These are phyloP conservation scores for Pisolithus tinctorius DNA, from an alignment of 768 basidiomycete species.

Conservation along the genomic window DNA sequence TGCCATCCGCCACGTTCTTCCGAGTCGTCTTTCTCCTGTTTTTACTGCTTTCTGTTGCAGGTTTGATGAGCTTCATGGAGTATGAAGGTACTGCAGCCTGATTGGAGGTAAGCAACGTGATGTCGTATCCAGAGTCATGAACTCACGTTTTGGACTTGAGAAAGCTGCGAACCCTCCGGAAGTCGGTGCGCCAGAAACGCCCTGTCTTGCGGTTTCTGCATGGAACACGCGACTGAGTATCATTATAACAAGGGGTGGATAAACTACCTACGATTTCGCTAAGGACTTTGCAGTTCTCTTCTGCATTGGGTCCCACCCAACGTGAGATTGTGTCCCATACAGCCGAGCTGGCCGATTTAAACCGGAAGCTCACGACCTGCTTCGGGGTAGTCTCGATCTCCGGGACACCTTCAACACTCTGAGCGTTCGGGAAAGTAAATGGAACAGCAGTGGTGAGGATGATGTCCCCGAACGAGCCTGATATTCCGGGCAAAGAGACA, in stretches of 20 bases:
- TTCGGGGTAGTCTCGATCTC: conserved; percentile 7
- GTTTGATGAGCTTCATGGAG: conserved; percentile 53
- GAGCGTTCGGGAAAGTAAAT: conserved; percentile 25
- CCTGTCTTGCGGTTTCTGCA: conserved; percentile 37
- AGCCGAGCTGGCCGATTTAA: conserved; percentile 40
- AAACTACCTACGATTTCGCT: conserved; percentile 35
- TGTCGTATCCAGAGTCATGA: background rate
- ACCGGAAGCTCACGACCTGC: conserved; percentile 39
- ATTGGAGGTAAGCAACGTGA: background rate
- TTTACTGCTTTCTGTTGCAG: conserved; percentile 32
- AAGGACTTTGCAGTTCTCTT: conserved; percentile 41
- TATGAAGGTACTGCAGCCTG: conserved; percentile 43
- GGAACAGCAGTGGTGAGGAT: conserved; percentile 41
- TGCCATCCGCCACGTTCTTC: conserved; percentile 23
- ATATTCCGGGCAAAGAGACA: conserved; percentile 9
- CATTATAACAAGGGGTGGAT: background rate
- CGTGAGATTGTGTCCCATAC: conserved; percentile 54
- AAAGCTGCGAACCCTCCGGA: conserved; percentile 46
- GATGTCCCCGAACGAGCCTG: conserved; percentile 24
- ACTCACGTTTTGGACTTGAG: conserved; percentile 55
- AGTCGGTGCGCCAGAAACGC: conserved; percentile 54
- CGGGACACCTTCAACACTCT: conserved; percentile 6
- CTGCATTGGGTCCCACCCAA: conserved; percentile 56
- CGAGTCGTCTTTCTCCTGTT: conserved; percentile 31
- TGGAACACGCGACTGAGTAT: background rate